Percentiles rank a stretch among this genome's conserved stretches.
These are phyloP conservation scores for Pseudomicrostroma phylloplanum DNA, from an alignment of 1,284 basidiomycete genomes.

Conservation along the genomic window DNA sequence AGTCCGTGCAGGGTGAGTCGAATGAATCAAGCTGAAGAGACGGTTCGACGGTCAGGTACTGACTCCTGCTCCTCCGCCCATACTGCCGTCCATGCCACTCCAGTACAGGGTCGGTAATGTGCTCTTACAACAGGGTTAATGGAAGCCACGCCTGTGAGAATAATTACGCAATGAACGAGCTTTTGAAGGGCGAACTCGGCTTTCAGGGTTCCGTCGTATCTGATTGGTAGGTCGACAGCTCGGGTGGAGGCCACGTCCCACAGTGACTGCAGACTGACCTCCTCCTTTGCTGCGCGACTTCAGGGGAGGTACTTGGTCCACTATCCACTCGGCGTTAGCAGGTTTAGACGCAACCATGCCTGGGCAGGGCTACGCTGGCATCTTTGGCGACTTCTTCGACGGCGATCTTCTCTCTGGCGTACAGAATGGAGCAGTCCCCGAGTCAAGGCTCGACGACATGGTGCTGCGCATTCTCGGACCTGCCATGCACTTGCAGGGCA, in stretches of 20 bases:
- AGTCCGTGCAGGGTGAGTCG: conserved; percentile 51
- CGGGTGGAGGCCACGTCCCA: not conserved
- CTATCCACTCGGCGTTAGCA: conserved; percentile 55
- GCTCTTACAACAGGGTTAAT: conserved; percentile 59
- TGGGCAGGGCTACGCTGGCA: conserved; percentile 31
- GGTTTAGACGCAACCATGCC: conserved; percentile 63
- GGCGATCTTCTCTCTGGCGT: conserved; percentile 62
- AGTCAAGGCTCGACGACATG: conserved; percentile 56
- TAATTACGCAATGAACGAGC: conserved; percentile 62
- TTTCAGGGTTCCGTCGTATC: conserved; percentile 67
- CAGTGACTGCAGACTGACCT: too few relatives aligned
- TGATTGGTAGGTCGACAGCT: conserved; percentile 19
- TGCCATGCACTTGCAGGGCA: conserved; percentile 37
- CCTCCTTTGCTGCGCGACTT: too few relatives aligned
- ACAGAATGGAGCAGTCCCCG: conserved; percentile 63
- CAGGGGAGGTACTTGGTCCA: conserved; percentile 27
- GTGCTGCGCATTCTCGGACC: conserved; percentile 47
- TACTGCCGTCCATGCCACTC: too few relatives aligned
- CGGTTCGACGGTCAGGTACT: too few relatives aligned
- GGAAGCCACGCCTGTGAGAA: conserved; percentile 66
- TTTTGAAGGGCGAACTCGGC: conserved; percentile 67
- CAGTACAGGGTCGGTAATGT: conserved; percentile 51
- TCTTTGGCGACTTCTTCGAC: conserved; percentile 56
- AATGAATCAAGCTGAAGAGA: too few relatives aligned
- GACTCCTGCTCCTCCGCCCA: conserved; percentile 11